Evolutionary conservation across 176 grass and related monocot species (phyloP), one percentile per base, ranked within the genome.

Genomic region (Raddia guianensis): DNA sequence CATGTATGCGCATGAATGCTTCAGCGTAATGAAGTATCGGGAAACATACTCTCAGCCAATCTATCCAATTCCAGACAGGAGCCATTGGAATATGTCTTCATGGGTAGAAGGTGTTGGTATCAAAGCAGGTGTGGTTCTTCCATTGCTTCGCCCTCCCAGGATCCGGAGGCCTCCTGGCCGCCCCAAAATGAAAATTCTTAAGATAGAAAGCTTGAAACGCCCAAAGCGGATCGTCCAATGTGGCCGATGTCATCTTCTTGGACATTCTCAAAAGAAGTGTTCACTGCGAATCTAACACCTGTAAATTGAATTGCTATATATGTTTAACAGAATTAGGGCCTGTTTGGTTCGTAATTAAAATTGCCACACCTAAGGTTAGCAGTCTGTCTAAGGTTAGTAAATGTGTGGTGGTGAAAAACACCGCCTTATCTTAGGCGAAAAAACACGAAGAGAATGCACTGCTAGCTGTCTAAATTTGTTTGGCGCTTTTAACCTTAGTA

Each of bases 131-230:
- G 75, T 92, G 54, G 83, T 91, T 12, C 86, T 40, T 40, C 37
- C 37, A 40, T 40, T 40, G 37, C 37, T 98, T 74, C 82, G 76
- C 63, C 88, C 96, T 40, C 96, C 96, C 13, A 95, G 86, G 81
- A 92, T 80, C 59, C 79, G 88, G 66, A 92, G 96, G 60, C 92
- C 96, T 42, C 96, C 92, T 68, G 96, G 96, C 48, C 92, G 96
- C 37, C 96, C 96, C 72, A 98, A 95, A 85, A 98, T 94, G 92
- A 98, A 98, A 88, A 91, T 98, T 84, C 84, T 95, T 80, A 93
- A 93, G 48, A 86, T 98, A 18, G 96, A 98, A 80, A 95, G 88
- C 76, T 86, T 98, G 77, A 98, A 95, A 77, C 88, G 92, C 13
- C 96, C 96, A 19, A 98, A 98, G 84, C 75, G 92, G 49, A 82